Conservation (phyloP, 225 moss, liverwort and hornwort genomes). For the Straminergon stramineum region DNA sequence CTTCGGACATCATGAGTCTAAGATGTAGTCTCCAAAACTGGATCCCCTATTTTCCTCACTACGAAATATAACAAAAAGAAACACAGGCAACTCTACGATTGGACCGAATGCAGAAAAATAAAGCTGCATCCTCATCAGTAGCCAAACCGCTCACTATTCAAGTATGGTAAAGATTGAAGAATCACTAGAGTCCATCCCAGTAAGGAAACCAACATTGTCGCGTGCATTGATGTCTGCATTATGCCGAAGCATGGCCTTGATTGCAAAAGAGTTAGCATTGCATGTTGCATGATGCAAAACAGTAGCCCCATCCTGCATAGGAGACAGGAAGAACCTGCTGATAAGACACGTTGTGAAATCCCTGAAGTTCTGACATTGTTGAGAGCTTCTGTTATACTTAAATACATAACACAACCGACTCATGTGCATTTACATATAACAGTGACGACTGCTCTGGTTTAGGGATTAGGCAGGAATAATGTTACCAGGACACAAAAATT, state of each 20-base stretch:
- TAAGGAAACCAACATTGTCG: slow-evolving; percentile 36
- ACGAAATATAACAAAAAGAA: not conserved
- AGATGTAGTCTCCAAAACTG: not conserved
- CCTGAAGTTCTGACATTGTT: not conserved
- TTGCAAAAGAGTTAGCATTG: slow-evolving; percentile 43
- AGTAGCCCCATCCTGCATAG: slow-evolving; percentile 55
- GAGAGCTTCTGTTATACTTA: not conserved
- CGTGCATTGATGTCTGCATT: slow-evolving; percentile 56
- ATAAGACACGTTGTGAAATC: not conserved
- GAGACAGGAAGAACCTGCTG: not conserved
- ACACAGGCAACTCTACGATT: not conserved
- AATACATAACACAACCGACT: not conserved
- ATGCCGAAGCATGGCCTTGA: slow-evolving; percentile 58
- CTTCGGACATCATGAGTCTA: not conserved
- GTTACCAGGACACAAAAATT: not conserved
- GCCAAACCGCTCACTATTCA: not conserved
- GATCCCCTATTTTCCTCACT: not conserved
- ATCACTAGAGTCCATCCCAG: not conserved
- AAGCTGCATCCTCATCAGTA: not conserved
- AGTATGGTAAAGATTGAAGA: not conserved
- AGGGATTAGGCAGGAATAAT: not conserved
- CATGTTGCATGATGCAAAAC: slow-evolving; percentile 74
- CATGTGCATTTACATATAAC: not conserved
- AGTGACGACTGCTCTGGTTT: not conserved
- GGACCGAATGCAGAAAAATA: not conserved